Evolutionary conservation across 2,329 filamentous ascomycete species (phyloP).

Genomic region (Ceratocystis alfenasii): DNA sequence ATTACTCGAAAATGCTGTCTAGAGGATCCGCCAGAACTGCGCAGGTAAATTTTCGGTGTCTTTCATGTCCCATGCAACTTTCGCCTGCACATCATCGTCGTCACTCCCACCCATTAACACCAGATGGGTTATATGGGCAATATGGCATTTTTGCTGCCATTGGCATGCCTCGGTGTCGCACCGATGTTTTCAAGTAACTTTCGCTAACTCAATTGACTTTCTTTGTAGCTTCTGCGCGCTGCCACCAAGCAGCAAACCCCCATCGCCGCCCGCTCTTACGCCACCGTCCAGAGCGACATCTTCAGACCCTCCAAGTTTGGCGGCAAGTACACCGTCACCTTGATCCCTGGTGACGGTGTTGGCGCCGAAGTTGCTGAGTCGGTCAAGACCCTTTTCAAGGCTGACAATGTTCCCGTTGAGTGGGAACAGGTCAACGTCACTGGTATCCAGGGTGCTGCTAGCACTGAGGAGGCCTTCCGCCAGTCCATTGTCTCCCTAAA

Average conservation of each 20-base stretch:
- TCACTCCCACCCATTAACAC: background rate
- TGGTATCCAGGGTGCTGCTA: conserved; percentile 64
- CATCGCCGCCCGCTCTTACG: conserved; percentile 46
- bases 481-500: conserved; percentile 90
- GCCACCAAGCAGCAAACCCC: conserved; percentile 34
- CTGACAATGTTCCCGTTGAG: conserved; percentile 94
- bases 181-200: conserved; percentile 12
- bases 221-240: conserved; percentile 40
- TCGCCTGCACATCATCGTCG: background rate
- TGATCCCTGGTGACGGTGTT: conserved; percentile 98
- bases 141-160: background rate
- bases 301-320: conserved; percentile 99
- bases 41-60: conserved; percentile 39
- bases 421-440: conserved; percentile 98
- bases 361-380: conserved; percentile 95
- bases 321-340: conserved; percentile 96
- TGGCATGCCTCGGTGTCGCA: conserved; percentile 26
- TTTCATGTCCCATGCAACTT: background rate
- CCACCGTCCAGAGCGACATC: conserved; percentile 84
- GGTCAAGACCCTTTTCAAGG: conserved; percentile 99
- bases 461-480: conserved; percentile 88
- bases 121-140: background rate
- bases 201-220: background rate
- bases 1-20: conserved; percentile 41
- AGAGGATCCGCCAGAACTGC: conserved; percentile 45